Evolutionary conservation across 257 asterid genomes (phyloP).

Genomic region (Solanum sitiens): DNA sequence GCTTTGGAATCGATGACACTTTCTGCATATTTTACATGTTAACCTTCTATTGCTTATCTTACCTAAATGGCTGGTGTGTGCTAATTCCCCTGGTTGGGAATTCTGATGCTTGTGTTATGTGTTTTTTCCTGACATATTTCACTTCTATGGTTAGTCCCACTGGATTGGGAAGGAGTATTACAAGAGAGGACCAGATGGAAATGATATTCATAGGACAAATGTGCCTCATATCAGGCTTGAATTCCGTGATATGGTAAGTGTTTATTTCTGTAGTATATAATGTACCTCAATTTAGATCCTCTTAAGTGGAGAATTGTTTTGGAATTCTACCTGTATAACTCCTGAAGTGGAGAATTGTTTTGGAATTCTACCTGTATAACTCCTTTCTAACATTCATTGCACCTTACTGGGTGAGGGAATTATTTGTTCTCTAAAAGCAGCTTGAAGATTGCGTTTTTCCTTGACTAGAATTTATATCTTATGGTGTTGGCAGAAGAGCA

Average conservation of each 20-base stretch:
- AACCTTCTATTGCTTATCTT: not conserved
- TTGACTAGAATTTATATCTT: not conserved
- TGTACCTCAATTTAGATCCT: not conserved
- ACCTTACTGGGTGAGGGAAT: not conserved
- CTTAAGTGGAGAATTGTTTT: not conserved
- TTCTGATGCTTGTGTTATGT: not conserved
- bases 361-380: not conserved
- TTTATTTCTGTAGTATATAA: not conserved
- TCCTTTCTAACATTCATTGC: not conserved
- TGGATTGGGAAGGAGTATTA: slow-evolving; percentile 88
- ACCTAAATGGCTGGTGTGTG: not conserved
- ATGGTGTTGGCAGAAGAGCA: not conserved
- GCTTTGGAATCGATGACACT: not conserved
- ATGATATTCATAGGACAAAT: slow-evolving; percentile 87
- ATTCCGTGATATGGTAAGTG: slow-evolving; percentile 77
- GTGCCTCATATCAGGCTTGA: slow-evolving; percentile 94
- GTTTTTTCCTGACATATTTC: not conserved
- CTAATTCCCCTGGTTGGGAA: not conserved
- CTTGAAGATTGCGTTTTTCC: not conserved
- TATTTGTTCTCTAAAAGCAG: not conserved
- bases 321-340: not conserved
- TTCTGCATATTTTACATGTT: not conserved
- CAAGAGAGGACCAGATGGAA: slow-evolving; percentile 88
- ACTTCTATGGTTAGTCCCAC: slow-evolving; percentile 48
- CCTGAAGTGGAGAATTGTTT: not conserved